These are phyloP conservation scores for Ocimum tenuiflorum DNA, from an alignment of 257 asterid genomes.

Conservation along the genomic window DNA sequence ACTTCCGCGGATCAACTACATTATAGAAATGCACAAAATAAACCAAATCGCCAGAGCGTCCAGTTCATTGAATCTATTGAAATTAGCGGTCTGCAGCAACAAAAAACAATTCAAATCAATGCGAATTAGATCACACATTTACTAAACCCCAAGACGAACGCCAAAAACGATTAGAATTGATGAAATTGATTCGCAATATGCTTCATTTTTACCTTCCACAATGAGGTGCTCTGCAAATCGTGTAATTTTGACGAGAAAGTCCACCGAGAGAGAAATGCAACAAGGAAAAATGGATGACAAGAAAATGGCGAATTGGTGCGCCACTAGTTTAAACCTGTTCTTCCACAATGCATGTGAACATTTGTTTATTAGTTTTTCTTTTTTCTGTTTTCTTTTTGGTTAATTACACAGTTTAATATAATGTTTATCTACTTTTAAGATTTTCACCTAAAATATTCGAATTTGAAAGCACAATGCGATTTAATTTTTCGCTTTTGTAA, in stretches of 20 bases:
- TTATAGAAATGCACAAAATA: background rate
- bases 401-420: too few species aligned
- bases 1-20: background rate
- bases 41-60: background rate
- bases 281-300: constrained; percentile 5
- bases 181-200: background rate
- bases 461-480: too few species aligned
- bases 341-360: background rate
- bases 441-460: too few species aligned
- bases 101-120: background rate
- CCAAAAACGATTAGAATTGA: background rate
- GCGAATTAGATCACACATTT: constrained; percentile 1
- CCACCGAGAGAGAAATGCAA: background rate
- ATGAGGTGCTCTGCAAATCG: constrained; percentile 6
- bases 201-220: constrained; percentile 15
- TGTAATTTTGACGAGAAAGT: background rate
- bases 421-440: too few species aligned
- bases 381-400: too few species aligned
- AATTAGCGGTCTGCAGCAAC: background rate
- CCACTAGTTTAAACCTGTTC: background rate
- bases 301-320: background rate
- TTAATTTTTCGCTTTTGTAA: too few species aligned
- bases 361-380: too few species aligned
- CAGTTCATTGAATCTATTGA: background rate
- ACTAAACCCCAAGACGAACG: background rate